Percentiles rank a stretch among this genome's conserved stretches.
phyloP scores from a whole-genome alignment of 192 early-diverging fungal species.

The Piromyces finnis region DNA sequence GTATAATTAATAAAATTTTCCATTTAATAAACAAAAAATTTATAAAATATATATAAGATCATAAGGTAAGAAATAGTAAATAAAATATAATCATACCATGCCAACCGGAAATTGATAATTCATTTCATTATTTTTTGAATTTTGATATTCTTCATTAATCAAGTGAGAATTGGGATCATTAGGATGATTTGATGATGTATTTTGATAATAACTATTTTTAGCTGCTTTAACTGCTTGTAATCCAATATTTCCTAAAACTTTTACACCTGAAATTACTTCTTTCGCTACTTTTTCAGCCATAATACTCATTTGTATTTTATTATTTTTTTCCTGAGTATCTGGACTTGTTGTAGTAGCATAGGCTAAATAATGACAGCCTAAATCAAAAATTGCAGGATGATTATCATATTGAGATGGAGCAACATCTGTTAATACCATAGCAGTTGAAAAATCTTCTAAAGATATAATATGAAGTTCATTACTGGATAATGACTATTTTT shows the following conservation, averaged over 20 bases:
- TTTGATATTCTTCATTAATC: not conserved
- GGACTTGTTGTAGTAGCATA: constrained; percentile 43
- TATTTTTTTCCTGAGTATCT: not conserved
- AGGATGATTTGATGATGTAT: not conserved
- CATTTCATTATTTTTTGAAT: not conserved
- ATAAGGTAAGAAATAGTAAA: no score
- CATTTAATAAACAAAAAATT: no score
- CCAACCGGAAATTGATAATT: not conserved
- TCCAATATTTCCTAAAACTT: constrained; percentile 43
- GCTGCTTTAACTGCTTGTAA: constrained; percentile 24
- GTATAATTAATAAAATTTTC: no score
- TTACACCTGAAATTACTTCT: constrained; percentile 61
- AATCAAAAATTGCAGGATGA: constrained; percentile 26
- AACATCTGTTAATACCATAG: constrained; percentile 26
- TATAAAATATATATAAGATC: no score
- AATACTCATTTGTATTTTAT: constrained; percentile 18
- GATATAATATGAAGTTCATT: constrained; percentile 23
- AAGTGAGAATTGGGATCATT: not conserved
- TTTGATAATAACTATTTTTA: not conserved
- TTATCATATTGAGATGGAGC: constrained; percentile 7
- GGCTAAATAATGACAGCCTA: constrained; percentile 44
- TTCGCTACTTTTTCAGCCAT: constrained; percentile 58
- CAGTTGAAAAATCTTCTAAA: constrained; percentile 15
- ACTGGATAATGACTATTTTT: constrained; percentile 1
- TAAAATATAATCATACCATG: not conserved